Conservation (phyloP, 2,329 filamentous ascomycete genomes). For the Tolypocladium cylindrosporum region DNA sequence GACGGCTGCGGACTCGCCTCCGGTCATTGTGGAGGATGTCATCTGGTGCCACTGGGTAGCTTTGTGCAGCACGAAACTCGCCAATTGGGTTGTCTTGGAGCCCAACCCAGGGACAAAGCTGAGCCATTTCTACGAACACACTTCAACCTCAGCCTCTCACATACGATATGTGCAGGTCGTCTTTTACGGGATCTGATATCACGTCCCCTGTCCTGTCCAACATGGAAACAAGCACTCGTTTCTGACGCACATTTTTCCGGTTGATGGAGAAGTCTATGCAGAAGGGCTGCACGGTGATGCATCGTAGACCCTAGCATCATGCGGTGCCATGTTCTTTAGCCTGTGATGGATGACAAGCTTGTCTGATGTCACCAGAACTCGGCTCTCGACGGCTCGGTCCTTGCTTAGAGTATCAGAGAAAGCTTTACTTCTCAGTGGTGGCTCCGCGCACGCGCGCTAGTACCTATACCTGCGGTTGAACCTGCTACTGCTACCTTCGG, state of each 20-base stretch:
- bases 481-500: too few relatives aligned
- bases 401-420: too few relatives aligned
- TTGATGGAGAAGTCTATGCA: background rate
- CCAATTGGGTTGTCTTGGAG: background rate
- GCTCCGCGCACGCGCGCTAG: too few relatives aligned
- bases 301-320: background rate
- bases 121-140: background rate
- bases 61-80: background rate
- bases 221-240: too few relatives aligned
- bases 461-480: too few relatives aligned
- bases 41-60: background rate
- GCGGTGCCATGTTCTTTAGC: background rate
- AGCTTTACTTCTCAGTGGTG: too few relatives aligned
- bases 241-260: too few relatives aligned
- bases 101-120: background rate
- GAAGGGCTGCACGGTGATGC: background rate
- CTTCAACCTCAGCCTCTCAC: background rate
- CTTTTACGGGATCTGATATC: too few relatives aligned
- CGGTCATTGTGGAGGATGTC: background rate
- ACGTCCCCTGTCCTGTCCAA: too few relatives aligned
- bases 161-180: background rate
- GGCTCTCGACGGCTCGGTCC: background rate
- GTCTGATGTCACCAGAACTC: background rate
- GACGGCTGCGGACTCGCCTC: background rate
- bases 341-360: background rate